phyloP scores from a whole-genome alignment of 805 yeast species.

The Sugiyamaella valdiviana region DNA sequence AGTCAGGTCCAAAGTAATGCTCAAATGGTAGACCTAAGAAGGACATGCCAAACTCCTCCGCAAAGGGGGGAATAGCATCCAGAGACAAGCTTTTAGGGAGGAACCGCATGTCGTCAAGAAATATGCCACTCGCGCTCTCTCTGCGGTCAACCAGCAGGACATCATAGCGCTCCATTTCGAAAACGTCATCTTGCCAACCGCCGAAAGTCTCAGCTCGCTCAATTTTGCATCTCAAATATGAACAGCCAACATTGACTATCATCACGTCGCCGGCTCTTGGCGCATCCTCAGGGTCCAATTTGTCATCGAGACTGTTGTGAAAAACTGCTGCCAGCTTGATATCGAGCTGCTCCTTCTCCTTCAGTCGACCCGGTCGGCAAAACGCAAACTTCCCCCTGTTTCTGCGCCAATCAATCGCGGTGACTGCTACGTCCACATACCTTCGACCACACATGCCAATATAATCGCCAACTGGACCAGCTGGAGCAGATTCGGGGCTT shows the following conservation, averaged over 20 bases:
- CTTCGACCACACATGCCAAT: not conserved
- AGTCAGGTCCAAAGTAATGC: not conserved
- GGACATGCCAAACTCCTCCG: not conserved
- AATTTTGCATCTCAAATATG: not conserved
- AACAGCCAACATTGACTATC: not conserved
- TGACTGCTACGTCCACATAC: not conserved
- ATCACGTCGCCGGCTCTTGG: not conserved
- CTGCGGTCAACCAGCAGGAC: not conserved
- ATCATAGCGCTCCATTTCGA: not conserved
- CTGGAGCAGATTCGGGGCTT: not conserved
- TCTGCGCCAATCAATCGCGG: not conserved
- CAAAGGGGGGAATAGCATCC: not conserved
- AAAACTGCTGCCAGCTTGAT: not conserved
- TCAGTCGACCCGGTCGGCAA: not conserved
- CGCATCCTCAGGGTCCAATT: not conserved
- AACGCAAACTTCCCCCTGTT: not conserved
- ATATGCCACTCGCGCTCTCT: not conserved
- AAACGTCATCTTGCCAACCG: not conserved
- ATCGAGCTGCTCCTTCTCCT: not conserved
- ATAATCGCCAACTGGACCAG: no score
- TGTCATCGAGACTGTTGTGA: not conserved
- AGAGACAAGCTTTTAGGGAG: not conserved
- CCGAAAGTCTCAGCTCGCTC: not conserved
- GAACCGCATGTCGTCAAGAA: not conserved
- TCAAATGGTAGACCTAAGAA: not conserved